Evolutionary conservation across 106 monocot species (phyloP), one percentile per base, ranked within the genome.

Genomic region (Dendrobium chrysotoxum): DNA sequence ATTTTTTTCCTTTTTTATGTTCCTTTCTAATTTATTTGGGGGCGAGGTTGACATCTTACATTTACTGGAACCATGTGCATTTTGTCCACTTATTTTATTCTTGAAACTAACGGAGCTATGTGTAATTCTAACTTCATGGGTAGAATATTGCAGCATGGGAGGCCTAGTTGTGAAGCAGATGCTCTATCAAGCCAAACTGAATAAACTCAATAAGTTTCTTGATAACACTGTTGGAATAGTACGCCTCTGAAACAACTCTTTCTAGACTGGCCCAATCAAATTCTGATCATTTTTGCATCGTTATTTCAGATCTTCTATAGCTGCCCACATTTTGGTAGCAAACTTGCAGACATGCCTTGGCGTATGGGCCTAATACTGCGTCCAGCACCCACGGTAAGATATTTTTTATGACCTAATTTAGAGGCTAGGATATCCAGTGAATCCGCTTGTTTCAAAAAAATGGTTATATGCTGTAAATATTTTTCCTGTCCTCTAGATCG

Each of bases 241-340:
- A 94, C 72, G 87, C 40, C 23, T 71, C 76, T 38, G 13, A 18
- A 5, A 15, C 40, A 53, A 7, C 21, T 38, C 7, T 67, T 57
- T 58, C 17, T 44, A 30, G 11, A 25, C 4, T 5, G 23, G 38
- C 35, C 10, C 16, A 58, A 12, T 68, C 40, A 67, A 55, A 46
- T 78, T 78, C 28, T 75, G 78, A 75, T 75, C 17, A 18, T 13
- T 26, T 76, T 28, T 82, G 28, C 42, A 72, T 86, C 15, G 61
- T 41, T 42, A 75, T 46, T 85, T 44, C 80, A 99, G 95, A 87
- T 99, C 6, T 99, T 99, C 80, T 99, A 99, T 82, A 99, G 99
- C 83, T 99, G 99, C 74, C 99, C 99, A 20, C 99, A 99, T 91
- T 99, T 99, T 90, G 99, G 99, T 39, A 99, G 99, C 85, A 99